A percentile compares a stretch with the other conserved stretches of the same genome.
Conservation (phyloP, 73 alveolate species). For the Breviolum minutum region DNA sequence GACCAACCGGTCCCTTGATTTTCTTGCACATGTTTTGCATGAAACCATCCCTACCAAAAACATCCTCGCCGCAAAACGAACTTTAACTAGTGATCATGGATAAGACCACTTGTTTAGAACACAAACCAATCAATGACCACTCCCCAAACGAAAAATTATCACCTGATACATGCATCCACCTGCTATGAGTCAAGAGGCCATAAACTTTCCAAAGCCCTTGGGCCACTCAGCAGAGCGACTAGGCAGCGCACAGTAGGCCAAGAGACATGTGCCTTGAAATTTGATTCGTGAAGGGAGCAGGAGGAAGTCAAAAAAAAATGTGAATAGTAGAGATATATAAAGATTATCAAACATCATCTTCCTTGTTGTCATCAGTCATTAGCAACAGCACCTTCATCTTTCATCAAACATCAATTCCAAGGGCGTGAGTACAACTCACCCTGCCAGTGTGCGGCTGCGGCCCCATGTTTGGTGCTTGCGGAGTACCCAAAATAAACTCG, state of each 20-base stretch:
- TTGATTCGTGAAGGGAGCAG: no score
- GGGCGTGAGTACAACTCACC: no score
- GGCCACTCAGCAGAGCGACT: conserved; percentile 67
- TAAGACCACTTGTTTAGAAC: no score
- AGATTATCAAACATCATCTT: background rate
- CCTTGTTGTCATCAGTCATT: background rate
- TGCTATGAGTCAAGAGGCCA: conserved; percentile 24
- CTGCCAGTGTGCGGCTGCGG: no score
- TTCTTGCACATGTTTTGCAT: background rate
- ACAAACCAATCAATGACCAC: no score
- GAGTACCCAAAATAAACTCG: no score
- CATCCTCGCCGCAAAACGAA: background rate
- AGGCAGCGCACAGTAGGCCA: conserved; percentile 66
- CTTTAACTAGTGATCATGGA: no score
- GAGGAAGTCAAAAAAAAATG: background rate
- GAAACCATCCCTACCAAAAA: background rate
- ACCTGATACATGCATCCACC: background rate
- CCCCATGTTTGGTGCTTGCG: no score
- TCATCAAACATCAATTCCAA: background rate
- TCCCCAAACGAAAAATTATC: no score
- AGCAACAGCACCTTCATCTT: background rate
- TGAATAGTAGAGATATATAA: background rate
- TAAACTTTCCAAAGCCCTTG: conserved; percentile 31
- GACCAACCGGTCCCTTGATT: no score
- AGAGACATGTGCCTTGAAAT: background rate